A percentile compares a stretch with the other conserved stretches of the same genome.
Evolutionary conservation across 176 grass and related monocot species (phyloP).

Genomic region (Hordeum vulgare): MorexV3_pseudomolecules_assembly NC_058520.1:566564774-566565273

Average conservation of each 20-base stretch:
- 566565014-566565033: conserved; percentile 41
- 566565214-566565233: background rate
- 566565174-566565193: background rate
- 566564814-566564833: conserved; percentile 43
- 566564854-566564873: conserved; percentile 29
- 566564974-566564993: conserved; percentile 30
- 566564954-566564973: conserved; percentile 13
- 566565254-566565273: conserved; percentile 54
- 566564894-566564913: conserved; percentile 15
- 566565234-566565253: conserved; percentile 33
- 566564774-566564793: background rate
- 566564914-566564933: conserved; percentile 19
- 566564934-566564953: conserved; percentile 31
- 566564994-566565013: conserved; percentile 1
- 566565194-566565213: background rate
- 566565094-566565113: background rate
- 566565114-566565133: conserved; percentile 17
- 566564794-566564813: conserved; percentile 17
- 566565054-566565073: conserved; percentile 34
- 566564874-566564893: conserved; percentile 42
- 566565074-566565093: conserved; percentile 37
- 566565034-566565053: conserved; percentile 5
- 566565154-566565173: background rate
- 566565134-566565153: conserved; percentile 31
- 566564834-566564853: conserved; percentile 21